Percentiles rank a stretch among this genome's conserved stretches.
Evolutionary conservation across 2,329 filamentous ascomycete species (phyloP).

Genomic region (Penicillium sp.): DNA sequence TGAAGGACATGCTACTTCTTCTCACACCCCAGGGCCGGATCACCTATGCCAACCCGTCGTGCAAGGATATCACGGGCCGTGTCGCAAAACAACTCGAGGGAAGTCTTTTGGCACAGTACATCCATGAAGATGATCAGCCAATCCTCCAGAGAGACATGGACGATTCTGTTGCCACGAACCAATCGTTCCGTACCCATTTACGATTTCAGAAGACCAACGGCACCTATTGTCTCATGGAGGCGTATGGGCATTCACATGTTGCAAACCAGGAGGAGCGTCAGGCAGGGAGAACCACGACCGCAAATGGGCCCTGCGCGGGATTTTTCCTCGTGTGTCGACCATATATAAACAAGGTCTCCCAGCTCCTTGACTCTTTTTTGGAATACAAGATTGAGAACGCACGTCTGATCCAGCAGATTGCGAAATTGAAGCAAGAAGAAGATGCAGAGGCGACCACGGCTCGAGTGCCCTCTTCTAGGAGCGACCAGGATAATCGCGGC

Average conservation of each 20-base stretch:
- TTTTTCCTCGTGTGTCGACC: constrained; percentile 89
- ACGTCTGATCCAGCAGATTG: constrained; percentile 70
- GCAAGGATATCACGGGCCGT: constrained; percentile 66
- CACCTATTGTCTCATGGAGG: constrained; percentile 71
- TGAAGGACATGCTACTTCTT: constrained; percentile 81
- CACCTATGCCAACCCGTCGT: constrained; percentile 74
- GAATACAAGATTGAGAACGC: constrained; percentile 97
- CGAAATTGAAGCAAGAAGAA: constrained; percentile 76
- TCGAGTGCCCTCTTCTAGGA: constrained; percentile 46
- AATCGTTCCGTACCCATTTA: constrained; percentile 73
- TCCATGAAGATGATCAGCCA: constrained; percentile 75
- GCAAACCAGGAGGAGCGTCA: constrained; percentile 56
- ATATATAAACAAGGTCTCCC: constrained; percentile 80
- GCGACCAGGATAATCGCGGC: background rate
- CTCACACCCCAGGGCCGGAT: constrained; percentile 76
- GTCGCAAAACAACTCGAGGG: constrained; percentile 61
- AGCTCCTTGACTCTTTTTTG: constrained; percentile 79
- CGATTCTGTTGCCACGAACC: constrained; percentile 75
- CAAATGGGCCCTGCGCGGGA: constrained; percentile 65
- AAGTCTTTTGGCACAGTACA: constrained; percentile 67
- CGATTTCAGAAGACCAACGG: constrained; percentile 68
- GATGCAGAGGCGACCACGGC: constrained; percentile 65
- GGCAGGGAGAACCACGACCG: constrained; percentile 52
- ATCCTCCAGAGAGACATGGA: constrained; percentile 82
- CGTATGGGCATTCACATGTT: constrained; percentile 85